These are phyloP conservation scores for Sporothrix sp. DNA, from an alignment of 2,329 filamentous ascomycete genomes.

Conservation along the genomic window DNA sequence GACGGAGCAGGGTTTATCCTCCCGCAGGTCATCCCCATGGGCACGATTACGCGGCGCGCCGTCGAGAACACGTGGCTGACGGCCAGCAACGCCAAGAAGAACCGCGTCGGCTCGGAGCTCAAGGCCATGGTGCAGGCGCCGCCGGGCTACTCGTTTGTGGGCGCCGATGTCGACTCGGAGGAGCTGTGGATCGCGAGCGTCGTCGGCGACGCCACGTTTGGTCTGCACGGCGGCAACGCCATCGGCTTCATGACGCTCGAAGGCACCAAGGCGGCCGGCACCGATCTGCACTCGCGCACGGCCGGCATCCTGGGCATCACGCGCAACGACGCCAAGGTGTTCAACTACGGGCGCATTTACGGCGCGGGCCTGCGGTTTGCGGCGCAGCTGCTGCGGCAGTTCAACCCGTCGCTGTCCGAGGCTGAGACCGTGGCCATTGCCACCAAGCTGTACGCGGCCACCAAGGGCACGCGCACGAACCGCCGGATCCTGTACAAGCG, in stretches of 20 bases:
- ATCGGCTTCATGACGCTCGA: conserved; percentile 99
- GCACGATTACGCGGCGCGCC: conserved; percentile 84
- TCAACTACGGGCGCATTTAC: conserved; percentile 98
- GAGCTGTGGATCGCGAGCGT: conserved; percentile 97
- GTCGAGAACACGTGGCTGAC: conserved; percentile 99
- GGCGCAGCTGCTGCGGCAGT: conserved; percentile 78
- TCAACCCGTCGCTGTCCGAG: conserved; percentile 79
- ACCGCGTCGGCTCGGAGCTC: conserved; percentile 89
- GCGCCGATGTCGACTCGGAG: conserved; percentile 93
- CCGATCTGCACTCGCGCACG: conserved; percentile 88
- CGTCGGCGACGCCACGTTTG: conserved; percentile 88
- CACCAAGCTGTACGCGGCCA: conserved; percentile 71
- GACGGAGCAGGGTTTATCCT: conserved; percentile 65
- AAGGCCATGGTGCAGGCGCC: conserved; percentile 96
- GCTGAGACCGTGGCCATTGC: conserved; percentile 67
- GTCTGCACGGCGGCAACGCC: conserved; percentile 89
- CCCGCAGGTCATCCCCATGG: conserved; percentile 96
- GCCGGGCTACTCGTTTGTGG: conserved; percentile 83
- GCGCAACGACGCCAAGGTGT: conserved; percentile 90
- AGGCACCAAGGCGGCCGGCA: conserved; percentile 87
- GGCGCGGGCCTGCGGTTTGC: conserved; percentile 96
- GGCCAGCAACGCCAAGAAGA: conserved; percentile 91
- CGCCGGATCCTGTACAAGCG: conserved; percentile 62
- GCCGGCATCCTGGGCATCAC: conserved; percentile 88
- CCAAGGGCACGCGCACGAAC: conserved; percentile 80